A percentile compares a stretch with the other conserved stretches of the same genome.
phyloP scores from a whole-genome alignment of 331 rosid genomes.

The Telfairia occidentalis region DNA sequence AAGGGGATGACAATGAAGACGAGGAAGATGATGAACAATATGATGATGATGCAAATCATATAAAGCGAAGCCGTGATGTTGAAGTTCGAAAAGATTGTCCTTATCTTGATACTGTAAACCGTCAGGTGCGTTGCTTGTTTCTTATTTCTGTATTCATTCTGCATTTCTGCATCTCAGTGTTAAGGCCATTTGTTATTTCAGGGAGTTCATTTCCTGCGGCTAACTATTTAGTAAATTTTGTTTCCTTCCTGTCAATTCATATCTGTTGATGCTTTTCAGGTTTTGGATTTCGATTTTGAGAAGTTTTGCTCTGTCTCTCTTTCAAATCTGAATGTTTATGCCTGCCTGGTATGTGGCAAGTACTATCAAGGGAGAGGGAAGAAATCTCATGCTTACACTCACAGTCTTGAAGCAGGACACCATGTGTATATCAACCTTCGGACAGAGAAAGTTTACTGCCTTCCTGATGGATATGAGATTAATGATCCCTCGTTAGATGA shows the following conservation, averaged over 20 bases:
- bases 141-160: background rate
- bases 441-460: slow-evolving; percentile 93
- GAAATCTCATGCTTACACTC: slow-evolving; percentile 93
- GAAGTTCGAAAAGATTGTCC: slow-evolving; percentile 92
- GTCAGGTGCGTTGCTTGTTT: slow-evolving; percentile 55
- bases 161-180: slow-evolving; percentile 4
- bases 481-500: slow-evolving; percentile 91
- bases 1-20: slow-evolving; percentile 27
- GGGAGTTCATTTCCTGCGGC: background rate
- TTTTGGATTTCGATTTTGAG: slow-evolving; percentile 97
- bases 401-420: slow-evolving; percentile 95
- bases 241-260: background rate
- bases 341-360: slow-evolving; percentile 92
- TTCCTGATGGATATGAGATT: slow-evolving; percentile 95
- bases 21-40: slow-evolving; percentile 37
- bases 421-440: slow-evolving; percentile 86
- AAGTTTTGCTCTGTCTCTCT: slow-evolving; percentile 86
- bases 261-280: slow-evolving; percentile 31
- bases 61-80: slow-evolving; percentile 49
- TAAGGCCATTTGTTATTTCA: background rate
- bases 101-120: slow-evolving; percentile 88
- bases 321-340: slow-evolving; percentile 86
- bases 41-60: slow-evolving; percentile 28
- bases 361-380: slow-evolving; percentile 95
- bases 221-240: background rate